Evolutionary conservation across 805 yeast species (phyloP).

Genomic region (Candida ulmi): DNA sequence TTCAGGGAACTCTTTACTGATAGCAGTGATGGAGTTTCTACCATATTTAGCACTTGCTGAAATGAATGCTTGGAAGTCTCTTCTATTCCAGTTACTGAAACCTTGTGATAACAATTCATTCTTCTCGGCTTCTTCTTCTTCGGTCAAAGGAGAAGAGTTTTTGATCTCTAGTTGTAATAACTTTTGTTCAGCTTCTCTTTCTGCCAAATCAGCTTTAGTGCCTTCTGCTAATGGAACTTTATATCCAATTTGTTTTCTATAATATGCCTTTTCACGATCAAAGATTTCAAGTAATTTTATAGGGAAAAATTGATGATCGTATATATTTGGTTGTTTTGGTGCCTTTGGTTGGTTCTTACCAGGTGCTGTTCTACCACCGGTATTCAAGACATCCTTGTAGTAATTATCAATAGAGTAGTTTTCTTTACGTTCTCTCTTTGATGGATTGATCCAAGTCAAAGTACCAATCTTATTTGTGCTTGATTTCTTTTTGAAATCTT

Average conservation of each 20-base stretch:
- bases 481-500: conserved; percentile 65
- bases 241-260: conserved; percentile 61
- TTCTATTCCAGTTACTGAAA: conserved; percentile 75
- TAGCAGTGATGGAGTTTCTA: conserved; percentile 61
- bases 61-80: conserved; percentile 83
- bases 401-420: conserved; percentile 86
- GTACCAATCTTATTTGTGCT: conserved; percentile 39
- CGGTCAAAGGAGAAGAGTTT: conserved; percentile 75
- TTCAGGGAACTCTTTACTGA: conserved; percentile 69
- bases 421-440: conserved; percentile 78
- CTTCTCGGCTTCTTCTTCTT: conserved; percentile 68
- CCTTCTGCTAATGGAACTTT: conserved; percentile 60
- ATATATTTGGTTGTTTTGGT: conserved; percentile 76
- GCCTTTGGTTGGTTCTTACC: conserved; percentile 62
- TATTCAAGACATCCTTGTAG: conserved; percentile 71
- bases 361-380: conserved; percentile 53
- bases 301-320: conserved; percentile 90
- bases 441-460: conserved; percentile 76
- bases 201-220: conserved; percentile 30
- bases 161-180: conserved; percentile 69
- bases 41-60: conserved; percentile 74
- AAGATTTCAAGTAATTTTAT: conserved; percentile 67
- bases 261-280: conserved; percentile 76
- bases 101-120: conserved; percentile 59
- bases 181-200: conserved; percentile 37